Conservation (phyloP, 2,329 filamentous ascomycete genomes). For the Aspergillus thermomutatus region DNA sequence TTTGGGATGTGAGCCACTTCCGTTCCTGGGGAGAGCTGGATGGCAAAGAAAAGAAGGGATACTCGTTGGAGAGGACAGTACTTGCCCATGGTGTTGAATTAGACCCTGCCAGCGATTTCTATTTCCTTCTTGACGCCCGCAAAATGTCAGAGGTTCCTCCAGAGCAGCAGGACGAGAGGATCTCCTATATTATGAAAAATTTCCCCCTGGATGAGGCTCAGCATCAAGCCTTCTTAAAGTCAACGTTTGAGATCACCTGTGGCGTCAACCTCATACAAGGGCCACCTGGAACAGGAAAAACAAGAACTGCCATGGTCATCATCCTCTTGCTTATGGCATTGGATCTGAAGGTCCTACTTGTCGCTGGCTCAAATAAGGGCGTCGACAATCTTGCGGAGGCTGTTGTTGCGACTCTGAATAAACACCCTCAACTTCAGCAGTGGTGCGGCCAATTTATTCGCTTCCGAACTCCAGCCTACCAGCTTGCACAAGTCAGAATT, state of each 20-base stretch:
- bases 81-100: constrained; percentile 8
- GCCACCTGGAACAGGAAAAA: constrained; percentile 8
- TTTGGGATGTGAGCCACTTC: background rate
- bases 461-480: background rate
- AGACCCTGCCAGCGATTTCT: background rate
- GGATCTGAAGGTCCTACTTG: constrained; percentile 2
- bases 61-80: constrained; percentile 1
- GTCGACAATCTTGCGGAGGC: constrained; percentile 3
- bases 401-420: background rate
- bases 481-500: background rate
- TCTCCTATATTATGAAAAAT: background rate
- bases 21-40: background rate
- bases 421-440: background rate
- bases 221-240: constrained; percentile 1
- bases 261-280: constrained; percentile 5
- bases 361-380: constrained; percentile 5
- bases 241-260: background rate
- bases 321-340: constrained; percentile 4
- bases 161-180: background rate
- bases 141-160: background rate
- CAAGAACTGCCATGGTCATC: constrained; percentile 5
- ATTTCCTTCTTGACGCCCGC: constrained; percentile 6
- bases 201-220: constrained; percentile 3
- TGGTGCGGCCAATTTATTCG: constrained; percentile 1
- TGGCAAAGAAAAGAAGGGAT: background rate